Evolutionary conservation across 169 alveolate species (phyloP), one percentile per base, ranked within the genome.

Genomic region (Plasmodium ovale): DNA sequence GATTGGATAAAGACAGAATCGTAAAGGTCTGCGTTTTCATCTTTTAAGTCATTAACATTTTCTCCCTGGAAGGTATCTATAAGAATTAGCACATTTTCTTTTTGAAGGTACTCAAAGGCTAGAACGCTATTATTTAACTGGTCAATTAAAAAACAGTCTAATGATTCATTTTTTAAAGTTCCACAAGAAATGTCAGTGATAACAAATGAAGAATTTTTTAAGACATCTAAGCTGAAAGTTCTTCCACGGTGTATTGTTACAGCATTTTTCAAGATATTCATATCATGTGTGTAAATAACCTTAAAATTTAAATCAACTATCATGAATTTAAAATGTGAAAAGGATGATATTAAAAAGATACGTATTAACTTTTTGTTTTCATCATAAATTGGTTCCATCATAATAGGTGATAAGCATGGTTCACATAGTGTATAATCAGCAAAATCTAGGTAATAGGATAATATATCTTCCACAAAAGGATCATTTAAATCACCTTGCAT

Each of bases 381-480:
- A 74, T 74, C 77, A 74, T 74, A 74, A 33, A 74, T 49, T 60
- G 88, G 88, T 62, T 74, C 74, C 88, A 74, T 74, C 74, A 74
- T 44, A 74, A 74, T 74, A 62, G 88, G 88, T 14, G 65, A 29
- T 35, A 51, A 37, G 67, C 88, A 74, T 23, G 59, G 39, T 53
- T 74, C 77, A 53, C 88, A 74, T 62, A 39, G 59, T 74, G 2
- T 53, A 74, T 60, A 59, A 60, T 62, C 39, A 65, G 72, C 70
- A 62, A 44, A 74, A 74, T 74, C 88, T 54, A 31, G 62, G 62
- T 53, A 74, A 54, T 44, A 59, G 10, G 37, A 19, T 74, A 74
- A 60, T 74, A 74, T n/a, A 53, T 14, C 1, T 23, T 59, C 49
- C 39, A 74, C 25, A 74, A 33, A 35, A 19, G 39, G 56, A 12